phyloP scores from a whole-genome alignment of 2,329 filamentous ascomycete species.

The Colletotrichum lentis region DNA sequence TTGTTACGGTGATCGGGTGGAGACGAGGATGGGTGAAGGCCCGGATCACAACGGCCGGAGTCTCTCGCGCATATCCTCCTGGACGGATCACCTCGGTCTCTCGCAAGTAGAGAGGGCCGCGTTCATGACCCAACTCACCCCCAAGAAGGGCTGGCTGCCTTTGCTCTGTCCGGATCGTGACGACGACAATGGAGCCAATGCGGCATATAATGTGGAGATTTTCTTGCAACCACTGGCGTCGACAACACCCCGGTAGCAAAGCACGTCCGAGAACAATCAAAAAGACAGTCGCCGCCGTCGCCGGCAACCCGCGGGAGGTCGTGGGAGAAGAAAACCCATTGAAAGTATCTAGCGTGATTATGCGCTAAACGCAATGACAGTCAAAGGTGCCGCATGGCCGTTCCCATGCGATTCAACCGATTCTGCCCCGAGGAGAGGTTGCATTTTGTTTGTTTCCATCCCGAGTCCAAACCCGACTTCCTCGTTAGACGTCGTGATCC shows the following conservation, averaged over 20 bases:
- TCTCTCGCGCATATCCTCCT: background rate
- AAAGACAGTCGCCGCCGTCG: background rate
- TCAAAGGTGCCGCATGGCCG: conserved; percentile 19
- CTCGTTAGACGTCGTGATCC: conserved; percentile 34
- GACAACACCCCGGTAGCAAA: conserved; percentile 14
- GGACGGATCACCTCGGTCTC: background rate
- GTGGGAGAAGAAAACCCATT: conserved; percentile 30
- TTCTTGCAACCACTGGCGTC: background rate
- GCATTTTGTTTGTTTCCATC: conserved; percentile 21
- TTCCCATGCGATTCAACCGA: conserved; percentile 36
- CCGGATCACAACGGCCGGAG: background rate
- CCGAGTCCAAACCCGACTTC: conserved; percentile 12
- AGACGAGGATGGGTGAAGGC: background rate
- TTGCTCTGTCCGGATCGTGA: conserved; percentile 2
- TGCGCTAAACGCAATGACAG: conserved; percentile 30
- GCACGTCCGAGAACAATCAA: background rate
- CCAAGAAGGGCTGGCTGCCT: background rate
- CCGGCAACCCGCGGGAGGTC: background rate
- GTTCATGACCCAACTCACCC: background rate
- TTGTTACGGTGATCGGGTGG: background rate
- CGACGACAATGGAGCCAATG: conserved; percentile 1
- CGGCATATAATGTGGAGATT: conserved; percentile 12
- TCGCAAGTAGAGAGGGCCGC: no score
- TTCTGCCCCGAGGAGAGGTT: conserved; percentile 24
- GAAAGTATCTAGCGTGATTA: conserved; percentile 33